A percentile compares a stretch with the other conserved stretches of the same genome.
Conservation (phyloP, 371 early-diverging fungal genomes). For the Mucor racemosus region DNA sequence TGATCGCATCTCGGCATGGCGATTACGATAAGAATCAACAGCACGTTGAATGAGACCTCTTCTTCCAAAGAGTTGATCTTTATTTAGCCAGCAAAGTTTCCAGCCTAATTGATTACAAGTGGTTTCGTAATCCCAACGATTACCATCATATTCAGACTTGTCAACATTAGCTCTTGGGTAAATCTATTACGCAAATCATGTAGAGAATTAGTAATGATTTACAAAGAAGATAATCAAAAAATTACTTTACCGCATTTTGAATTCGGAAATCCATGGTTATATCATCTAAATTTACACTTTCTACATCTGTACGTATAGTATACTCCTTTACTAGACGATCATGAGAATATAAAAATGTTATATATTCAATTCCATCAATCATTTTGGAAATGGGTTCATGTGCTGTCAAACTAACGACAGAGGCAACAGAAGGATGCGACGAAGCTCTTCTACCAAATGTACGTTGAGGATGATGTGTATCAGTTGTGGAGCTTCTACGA, state of each 20-base stretch:
- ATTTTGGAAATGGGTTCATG: constrained; percentile 51
- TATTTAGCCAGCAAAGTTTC: constrained; percentile 84
- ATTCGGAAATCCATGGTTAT: constrained; percentile 24
- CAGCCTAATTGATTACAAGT: constrained; percentile 88
- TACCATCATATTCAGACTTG: constrained; percentile 73
- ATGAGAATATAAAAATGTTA: constrained; percentile 69
- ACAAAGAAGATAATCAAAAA: background rate
- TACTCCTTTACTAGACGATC: constrained; percentile 69
- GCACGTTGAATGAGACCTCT: constrained; percentile 90
- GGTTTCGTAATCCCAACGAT: constrained; percentile 91
- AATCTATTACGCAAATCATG: constrained; percentile 34
- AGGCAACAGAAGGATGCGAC: constrained; percentile 50
- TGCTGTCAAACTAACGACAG: constrained; percentile 53
- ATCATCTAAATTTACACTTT: constrained; percentile 21
- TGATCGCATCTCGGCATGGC: constrained; percentile 73
- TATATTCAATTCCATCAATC: constrained; percentile 63
- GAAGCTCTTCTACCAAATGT: constrained; percentile 35
- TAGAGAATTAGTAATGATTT: background rate
- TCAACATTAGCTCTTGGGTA: constrained; percentile 83
- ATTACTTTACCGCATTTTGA: constrained; percentile 22
- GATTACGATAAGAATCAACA: constrained; percentile 87
- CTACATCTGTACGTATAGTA: constrained; percentile 73
- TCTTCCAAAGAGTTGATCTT: constrained; percentile 71
- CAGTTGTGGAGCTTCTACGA: constrained; percentile 10
- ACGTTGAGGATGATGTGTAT: constrained; percentile 9